Evolutionary conservation across 73 alveolate genomes (phyloP).

Genomic region (Durusdinium trenchii): DNA sequence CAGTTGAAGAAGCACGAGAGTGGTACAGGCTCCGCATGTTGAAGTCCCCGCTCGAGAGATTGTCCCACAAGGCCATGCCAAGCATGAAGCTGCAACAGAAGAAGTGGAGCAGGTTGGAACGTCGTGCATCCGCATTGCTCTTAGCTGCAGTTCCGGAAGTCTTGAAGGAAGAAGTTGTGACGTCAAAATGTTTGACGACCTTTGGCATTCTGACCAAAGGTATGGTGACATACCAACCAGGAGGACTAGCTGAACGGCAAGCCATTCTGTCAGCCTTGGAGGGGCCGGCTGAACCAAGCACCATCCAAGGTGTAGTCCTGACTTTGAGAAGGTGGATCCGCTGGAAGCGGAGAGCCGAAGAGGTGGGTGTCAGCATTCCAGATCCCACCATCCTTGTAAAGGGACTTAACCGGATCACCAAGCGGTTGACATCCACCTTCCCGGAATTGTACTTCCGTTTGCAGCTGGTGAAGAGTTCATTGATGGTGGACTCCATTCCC

Average conservation of each 20-base stretch:
- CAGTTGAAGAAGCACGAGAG: not conserved
- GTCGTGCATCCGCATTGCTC: not conserved
- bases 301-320: not conserved
- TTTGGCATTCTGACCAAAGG: not conserved
- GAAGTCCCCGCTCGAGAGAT: not conserved
- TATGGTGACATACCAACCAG: constrained; percentile 4
- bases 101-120: not conserved
- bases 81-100: not conserved
- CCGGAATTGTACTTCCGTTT: not conserved
- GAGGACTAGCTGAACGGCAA: not conserved
- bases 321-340: not conserved
- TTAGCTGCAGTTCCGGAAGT: not conserved
- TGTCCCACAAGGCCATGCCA: not conserved
- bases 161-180: not conserved
- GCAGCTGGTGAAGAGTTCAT: not conserved
- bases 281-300: not conserved
- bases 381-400: not conserved
- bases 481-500: not conserved
- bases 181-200: not conserved
- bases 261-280: not conserved
- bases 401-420: not conserved
- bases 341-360: not conserved
- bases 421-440: not conserved
- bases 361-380: not conserved
- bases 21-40: not conserved